Percentiles rank a stretch among this genome's conserved stretches.
Evolutionary conservation across 805 yeast species (phyloP).

Genomic region (Tanozyma kutaoensis): DNA sequence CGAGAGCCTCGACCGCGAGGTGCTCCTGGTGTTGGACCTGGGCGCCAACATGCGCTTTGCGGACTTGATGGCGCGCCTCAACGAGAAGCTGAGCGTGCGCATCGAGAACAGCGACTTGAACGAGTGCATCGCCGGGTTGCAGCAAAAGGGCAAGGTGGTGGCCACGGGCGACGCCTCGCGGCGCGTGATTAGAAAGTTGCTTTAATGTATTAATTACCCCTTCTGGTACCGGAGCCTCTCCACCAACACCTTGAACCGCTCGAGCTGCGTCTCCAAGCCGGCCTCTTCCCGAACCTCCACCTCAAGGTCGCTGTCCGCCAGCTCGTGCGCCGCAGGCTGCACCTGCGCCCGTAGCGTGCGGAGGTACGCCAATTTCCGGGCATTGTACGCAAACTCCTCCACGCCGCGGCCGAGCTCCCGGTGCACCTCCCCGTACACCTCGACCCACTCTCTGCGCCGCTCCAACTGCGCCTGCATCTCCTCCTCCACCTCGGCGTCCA

Average conservation of each 20-base stretch:
- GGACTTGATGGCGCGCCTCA: constrained; percentile 45
- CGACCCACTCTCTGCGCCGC: constrained; percentile 1
- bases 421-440: constrained; percentile 3
- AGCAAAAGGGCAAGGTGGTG: constrained; percentile 58
- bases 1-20: constrained; percentile 56
- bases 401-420: constrained; percentile 3
- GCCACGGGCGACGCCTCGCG: too few relatives aligned
- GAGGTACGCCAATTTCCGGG: constrained; percentile 17
- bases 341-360: constrained; percentile 4
- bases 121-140: constrained; percentile 54
- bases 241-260: constrained; percentile 13
- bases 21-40: constrained; percentile 35
- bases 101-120: constrained; percentile 63
- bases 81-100: constrained; percentile 49
- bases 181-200: too few relatives aligned
- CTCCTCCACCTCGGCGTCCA: constrained; percentile 1
- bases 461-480: constrained; percentile 1
- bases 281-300: constrained; percentile 2
- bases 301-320: constrained; percentile 11
- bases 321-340: constrained; percentile 1
- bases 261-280: constrained; percentile 8
- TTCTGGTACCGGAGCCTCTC: too few relatives aligned
- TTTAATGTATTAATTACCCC: too few relatives aligned
- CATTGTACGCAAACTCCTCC: constrained; percentile 11
- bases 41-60: constrained; percentile 41